A percentile compares a stretch with the other conserved stretches of the same genome.
phyloP scores from a whole-genome alignment of 805 yeast genomes.

The Candida sakaeoensis region DNA sequence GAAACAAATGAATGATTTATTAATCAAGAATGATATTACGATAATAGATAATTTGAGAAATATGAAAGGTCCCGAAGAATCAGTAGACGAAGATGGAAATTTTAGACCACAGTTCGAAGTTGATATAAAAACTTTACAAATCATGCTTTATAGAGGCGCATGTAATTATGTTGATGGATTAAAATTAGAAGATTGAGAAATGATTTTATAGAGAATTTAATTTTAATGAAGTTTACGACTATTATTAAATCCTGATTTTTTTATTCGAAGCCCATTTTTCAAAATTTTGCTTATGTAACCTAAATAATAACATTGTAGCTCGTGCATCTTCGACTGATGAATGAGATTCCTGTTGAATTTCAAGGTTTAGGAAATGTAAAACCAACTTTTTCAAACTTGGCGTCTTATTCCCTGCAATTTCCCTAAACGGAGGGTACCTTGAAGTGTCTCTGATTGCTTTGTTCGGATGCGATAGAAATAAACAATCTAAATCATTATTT shows the following conservation, averaged over 20 bases:
- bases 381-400: conserved; percentile 71
- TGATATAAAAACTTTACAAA: conserved; percentile 22
- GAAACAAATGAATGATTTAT: conserved; percentile 15
- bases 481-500: conserved; percentile 68
- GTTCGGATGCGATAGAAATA: conserved; percentile 66
- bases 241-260: background rate
- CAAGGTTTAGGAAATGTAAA: conserved; percentile 49
- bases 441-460: conserved; percentile 71
- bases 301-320: conserved; percentile 80
- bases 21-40: conserved; percentile 13
- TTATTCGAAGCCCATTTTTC: conserved; percentile 32
- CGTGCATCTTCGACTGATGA: conserved; percentile 89
- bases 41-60: conserved; percentile 11
- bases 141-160: conserved; percentile 36
- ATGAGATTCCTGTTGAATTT: conserved; percentile 73
- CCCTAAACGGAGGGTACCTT: conserved; percentile 52
- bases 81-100: conserved; percentile 11
- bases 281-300: conserved; percentile 57
- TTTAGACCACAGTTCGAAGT: conserved; percentile 9
- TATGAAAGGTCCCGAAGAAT: conserved; percentile 10
- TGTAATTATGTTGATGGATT: conserved; percentile 34
- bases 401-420: conserved; percentile 59
- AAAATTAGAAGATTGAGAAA: conserved; percentile 26
- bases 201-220: background rate
- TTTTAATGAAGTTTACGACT: conserved; percentile 2